Evolutionary conservation across 2,329 filamentous ascomycete species (phyloP).

Genomic region (Diaporthe aspalathi): DNA sequence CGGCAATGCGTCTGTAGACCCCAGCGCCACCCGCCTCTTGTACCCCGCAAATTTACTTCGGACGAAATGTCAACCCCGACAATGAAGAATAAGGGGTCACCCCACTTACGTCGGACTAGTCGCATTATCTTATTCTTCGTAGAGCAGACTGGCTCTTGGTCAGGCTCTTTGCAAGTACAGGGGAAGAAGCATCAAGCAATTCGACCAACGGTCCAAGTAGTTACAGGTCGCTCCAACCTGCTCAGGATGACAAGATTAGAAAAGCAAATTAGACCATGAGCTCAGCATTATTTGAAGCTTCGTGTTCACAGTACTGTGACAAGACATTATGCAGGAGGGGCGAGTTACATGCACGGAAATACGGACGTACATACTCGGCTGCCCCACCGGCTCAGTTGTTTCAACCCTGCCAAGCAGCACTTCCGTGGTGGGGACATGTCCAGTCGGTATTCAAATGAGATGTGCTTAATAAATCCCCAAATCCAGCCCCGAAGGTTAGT

Average conservation of each 20-base stretch:
- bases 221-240: not conserved
- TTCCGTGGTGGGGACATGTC: not conserved
- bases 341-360: not conserved
- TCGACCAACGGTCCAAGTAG: not conserved
- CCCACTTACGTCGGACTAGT: not conserved
- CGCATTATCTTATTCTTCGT: too few species aligned
- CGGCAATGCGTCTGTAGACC: not conserved
- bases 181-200: not conserved
- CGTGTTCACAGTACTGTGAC: not conserved
- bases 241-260: too few species aligned
- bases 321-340: not conserved
- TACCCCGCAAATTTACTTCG: conserved; percentile 2
- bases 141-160: not conserved
- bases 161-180: not conserved
- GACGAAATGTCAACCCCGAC: not conserved
- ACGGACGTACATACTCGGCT: not conserved
- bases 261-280: not conserved
- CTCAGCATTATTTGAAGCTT: not conserved
- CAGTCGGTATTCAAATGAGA: not conserved
- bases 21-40: not conserved
- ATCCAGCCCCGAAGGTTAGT: not conserved
- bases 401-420: not conserved
- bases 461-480: not conserved
- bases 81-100: not conserved
- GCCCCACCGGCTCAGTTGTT: not conserved